Percentiles rank a stretch among this genome's conserved stretches.
phyloP scores from a whole-genome alignment of 1,284 basidiomycete genomes.

The Meira miltonrushii region DNA sequence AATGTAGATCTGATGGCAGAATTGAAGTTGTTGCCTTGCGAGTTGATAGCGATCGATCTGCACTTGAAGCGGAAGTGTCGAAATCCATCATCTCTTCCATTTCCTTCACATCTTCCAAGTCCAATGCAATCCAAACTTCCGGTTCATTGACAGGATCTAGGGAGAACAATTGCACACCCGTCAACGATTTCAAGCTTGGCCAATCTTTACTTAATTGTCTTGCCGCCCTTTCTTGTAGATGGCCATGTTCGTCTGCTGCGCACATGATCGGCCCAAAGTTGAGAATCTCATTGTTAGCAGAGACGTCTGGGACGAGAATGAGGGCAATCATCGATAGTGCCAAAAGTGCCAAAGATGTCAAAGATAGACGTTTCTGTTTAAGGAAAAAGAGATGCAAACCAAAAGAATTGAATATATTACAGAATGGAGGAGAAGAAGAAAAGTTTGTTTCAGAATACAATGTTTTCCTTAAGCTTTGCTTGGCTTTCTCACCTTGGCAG shows the following conservation, averaged over 20 bases:
- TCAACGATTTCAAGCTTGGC: constrained; percentile 3
- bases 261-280: constrained; percentile 33
- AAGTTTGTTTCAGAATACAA: neutral
- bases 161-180: no score
- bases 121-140: neutral
- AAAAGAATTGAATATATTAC: neutral
- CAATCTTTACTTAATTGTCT: constrained; percentile 24
- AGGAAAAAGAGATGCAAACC: constrained; percentile 15
- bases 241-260: constrained; percentile 30
- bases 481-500: constrained; percentile 22
- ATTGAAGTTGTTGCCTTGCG: no score
- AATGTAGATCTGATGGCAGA: no score
- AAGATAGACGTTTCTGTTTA: neutral
- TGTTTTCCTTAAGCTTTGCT: constrained; percentile 18
- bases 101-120: neutral
- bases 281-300: constrained; percentile 30
- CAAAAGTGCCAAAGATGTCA: neutral
- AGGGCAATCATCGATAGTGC: constrained; percentile 12
- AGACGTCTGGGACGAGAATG: constrained; percentile 3
- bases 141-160: neutral
- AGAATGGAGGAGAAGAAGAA: constrained; percentile 4
- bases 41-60: no score
- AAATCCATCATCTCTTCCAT: neutral
- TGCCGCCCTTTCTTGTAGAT: constrained; percentile 30
- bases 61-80: neutral